Base-by-base conservation (phyloP, 225 moss, liverwort and hornwort genomes). In the Pseudoscleropodium purum region DNA sequence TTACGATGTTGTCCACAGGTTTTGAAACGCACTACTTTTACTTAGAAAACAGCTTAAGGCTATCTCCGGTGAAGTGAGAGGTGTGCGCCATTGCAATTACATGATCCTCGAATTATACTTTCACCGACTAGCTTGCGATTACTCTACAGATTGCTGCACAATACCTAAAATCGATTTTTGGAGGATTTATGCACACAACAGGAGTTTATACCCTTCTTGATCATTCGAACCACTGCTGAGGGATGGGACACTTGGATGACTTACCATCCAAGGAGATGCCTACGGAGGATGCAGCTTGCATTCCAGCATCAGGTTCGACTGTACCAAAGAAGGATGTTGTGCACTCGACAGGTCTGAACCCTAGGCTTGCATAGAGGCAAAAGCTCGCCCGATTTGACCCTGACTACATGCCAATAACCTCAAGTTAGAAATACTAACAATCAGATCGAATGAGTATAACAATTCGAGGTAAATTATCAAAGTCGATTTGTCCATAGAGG, bases 341-440 rank as follows among this genome's bases (percentile, higher is more conserved):
- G 89, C 93, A 89, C 91, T 88, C 84, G 31, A 92, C 92, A 76
- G 92, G 93, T 57, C 75, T 91, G 70, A 93, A 93, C 30, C 92
- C 93, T 56, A 92, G 61, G 75, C 17, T 92, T 47, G 89, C 75
- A 36, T 91, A 84, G 26, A 93, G 74, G 86, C 88, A 93, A 56
- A 92, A 93, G 86, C 91, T 93, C 88, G 89, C 91, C 17, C 63
- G 75, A 75, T 91, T 93, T 10, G 92, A 84, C 81, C 79, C 91
- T 64, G 91, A 91, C 92, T 93, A 64, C 79, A 91, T 57, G n/a
- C 45, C 90, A 82, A 56, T 62, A 43, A 67, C 67, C 45, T 63
- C 67, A 54, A 49, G 80, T 82, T 81, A 88, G 79, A 69, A 91
- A 87, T 67, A n/a, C 12, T 34, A 85, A 59, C 37, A 52, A 74